Evolutionary conservation across 192 early-diverging fungal species (phyloP).

Genomic region (Spinellus fusiger): DNA sequence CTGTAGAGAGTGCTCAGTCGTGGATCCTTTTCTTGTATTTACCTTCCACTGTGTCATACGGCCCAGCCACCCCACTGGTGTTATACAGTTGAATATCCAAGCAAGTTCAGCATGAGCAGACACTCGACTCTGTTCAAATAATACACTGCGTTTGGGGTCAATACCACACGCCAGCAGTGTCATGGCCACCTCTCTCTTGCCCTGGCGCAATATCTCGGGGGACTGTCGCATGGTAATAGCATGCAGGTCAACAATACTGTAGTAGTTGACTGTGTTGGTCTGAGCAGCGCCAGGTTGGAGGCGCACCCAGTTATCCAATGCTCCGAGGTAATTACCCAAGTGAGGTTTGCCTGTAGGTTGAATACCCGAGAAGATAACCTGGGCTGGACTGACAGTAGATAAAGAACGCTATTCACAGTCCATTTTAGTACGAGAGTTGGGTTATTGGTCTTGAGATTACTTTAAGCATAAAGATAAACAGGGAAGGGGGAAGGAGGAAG

Average conservation of each 20-base stretch:
- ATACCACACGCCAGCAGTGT: constrained; percentile 81
- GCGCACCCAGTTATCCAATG: constrained; percentile 77
- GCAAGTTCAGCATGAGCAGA: constrained; percentile 71
- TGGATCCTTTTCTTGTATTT: neutral
- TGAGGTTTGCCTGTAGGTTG: constrained; percentile 93
- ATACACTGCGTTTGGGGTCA: constrained; percentile 57
- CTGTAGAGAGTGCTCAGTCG: neutral
- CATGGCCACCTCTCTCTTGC: constrained; percentile 68
- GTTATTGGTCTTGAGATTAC: neutral
- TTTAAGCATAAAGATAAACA: no score
- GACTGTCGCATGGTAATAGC: constrained; percentile 76
- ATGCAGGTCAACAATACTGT: constrained; percentile 86
- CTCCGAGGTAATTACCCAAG: constrained; percentile 92
- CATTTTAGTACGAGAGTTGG: neutral
- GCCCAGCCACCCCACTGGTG: constrained; percentile 82
- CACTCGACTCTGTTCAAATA: constrained; percentile 86
- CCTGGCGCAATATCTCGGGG: constrained; percentile 53
- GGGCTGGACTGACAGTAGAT: neutral
- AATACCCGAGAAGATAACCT: constrained; percentile 77
- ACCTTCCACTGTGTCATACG: constrained; percentile 98
- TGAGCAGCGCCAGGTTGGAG: constrained; percentile 52
- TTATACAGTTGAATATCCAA: constrained; percentile 85
- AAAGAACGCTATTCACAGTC: neutral
- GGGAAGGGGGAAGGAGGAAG: no score
- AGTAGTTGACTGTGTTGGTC: constrained; percentile 34